Conservation (phyloP, 495 filamentous ascomycete species). For the Penicillium cosmopolitanum region DNA sequence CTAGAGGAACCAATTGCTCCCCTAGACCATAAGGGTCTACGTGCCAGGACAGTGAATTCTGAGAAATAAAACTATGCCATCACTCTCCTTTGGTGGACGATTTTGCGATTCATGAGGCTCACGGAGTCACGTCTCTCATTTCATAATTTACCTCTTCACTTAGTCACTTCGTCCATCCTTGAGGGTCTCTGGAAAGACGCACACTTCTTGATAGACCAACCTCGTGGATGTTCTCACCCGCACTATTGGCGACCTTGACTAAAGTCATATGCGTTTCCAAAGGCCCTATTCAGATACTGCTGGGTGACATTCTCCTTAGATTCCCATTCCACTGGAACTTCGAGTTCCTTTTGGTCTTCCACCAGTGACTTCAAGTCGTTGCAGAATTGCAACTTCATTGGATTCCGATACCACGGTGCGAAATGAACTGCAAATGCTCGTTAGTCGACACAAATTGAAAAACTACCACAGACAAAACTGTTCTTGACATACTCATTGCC, state of each 20-base stretch:
- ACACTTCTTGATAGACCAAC: too few species aligned
- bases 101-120: too few species aligned
- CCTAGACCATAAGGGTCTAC: too few species aligned
- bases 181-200: too few species aligned
- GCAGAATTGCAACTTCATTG: slow-evolving; percentile 53
- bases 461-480: background rate
- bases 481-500: slow-evolving; percentile 51
- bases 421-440: slow-evolving; percentile 33
- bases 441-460: background rate
- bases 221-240: too few species aligned
- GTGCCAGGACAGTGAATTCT: too few species aligned
- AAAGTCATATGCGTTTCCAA: slow-evolving; percentile 56
- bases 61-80: too few species aligned
- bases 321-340: slow-evolving; percentile 50
- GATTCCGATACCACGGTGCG: slow-evolving; percentile 52
- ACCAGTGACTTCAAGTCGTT: slow-evolving; percentile 45
- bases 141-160: too few species aligned
- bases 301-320: slow-evolving; percentile 33
- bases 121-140: too few species aligned
- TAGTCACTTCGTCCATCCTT: too few species aligned
- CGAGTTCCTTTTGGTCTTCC: slow-evolving; percentile 34
- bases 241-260: slow-evolving; percentile 29
- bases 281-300: slow-evolving; percentile 48
- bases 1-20: too few species aligned
- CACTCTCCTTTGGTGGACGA: too few species aligned